phyloP scores from a whole-genome alignment of 208 protist genomes.

The Borovskyia barvae region DNA sequence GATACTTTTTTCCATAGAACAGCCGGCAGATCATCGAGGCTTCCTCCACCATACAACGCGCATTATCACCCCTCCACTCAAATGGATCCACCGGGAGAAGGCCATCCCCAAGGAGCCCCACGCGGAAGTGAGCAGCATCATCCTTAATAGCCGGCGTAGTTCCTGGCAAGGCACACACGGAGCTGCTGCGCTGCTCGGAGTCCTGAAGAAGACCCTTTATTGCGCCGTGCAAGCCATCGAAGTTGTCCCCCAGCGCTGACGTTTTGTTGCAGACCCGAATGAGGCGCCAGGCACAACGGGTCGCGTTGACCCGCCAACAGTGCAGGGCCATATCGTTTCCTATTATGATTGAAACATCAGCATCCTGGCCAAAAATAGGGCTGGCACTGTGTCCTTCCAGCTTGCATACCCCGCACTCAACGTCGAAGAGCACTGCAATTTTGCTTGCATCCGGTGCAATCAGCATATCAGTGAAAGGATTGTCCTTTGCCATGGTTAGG shows the following conservation, averaged over 20 bases:
- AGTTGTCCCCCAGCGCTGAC: constrained; percentile 2
- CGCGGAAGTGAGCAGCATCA: constrained; percentile 31
- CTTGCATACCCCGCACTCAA: constrained; percentile 38
- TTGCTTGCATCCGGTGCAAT: constrained; percentile 61
- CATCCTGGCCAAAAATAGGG: constrained; percentile 36
- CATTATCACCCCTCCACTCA: constrained; percentile 81
- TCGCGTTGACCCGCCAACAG: constrained; percentile 37
- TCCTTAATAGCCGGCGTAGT: constrained; percentile 75
- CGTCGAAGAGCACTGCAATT: constrained; percentile 65
- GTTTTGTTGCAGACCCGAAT: constrained; percentile 22
- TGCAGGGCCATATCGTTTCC: constrained; percentile 60
- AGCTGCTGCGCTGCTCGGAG: constrained; percentile 23
- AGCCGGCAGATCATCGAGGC: constrained; percentile 62
- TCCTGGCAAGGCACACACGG: constrained; percentile 41
- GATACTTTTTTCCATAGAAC: constrained; percentile 85
- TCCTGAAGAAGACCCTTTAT: constrained; percentile 21
- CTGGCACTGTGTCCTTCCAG: constrained; percentile 4
- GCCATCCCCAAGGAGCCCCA: constrained; percentile 64
- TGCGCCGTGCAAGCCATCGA: constrained; percentile 19
- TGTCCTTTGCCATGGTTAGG: constrained; percentile 47
- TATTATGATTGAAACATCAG: constrained; percentile 59
- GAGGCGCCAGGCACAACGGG: constrained; percentile 43
- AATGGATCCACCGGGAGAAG: constrained; percentile 82
- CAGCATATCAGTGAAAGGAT: constrained; percentile 34
- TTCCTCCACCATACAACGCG: constrained; percentile 65